These are phyloP conservation scores for Penicillium sp. DNA, from an alignment of 2,329 filamentous ascomycete species.

Conservation along the genomic window DNA sequence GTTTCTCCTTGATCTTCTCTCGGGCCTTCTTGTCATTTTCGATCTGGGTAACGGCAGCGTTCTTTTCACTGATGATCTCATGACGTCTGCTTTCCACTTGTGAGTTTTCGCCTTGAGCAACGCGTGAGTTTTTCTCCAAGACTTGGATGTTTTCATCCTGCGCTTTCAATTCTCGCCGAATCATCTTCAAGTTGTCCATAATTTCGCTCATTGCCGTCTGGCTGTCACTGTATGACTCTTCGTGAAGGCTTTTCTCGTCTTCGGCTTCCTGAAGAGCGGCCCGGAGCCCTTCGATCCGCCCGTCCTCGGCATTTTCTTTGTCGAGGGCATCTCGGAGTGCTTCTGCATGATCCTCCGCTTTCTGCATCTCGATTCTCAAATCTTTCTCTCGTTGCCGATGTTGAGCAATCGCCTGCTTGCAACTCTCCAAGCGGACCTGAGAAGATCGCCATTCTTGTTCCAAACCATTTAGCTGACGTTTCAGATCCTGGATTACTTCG, in stretches of 20 bases:
- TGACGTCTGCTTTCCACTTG: constrained; percentile 48
- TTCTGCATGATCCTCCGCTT: constrained; percentile 57
- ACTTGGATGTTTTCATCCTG: constrained; percentile 35
- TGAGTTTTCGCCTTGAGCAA: constrained; percentile 53
- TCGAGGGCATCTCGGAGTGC: constrained; percentile 63
- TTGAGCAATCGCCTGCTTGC: constrained; percentile 46
- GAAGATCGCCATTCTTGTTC: constrained; percentile 47
- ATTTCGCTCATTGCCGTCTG: constrained; percentile 42
- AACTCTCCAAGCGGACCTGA: constrained; percentile 48
- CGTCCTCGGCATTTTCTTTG: constrained; percentile 57
- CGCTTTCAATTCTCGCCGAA: constrained; percentile 33
- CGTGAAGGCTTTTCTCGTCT: constrained; percentile 41
- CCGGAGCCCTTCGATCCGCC: constrained; percentile 56
- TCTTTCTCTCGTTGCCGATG: constrained; percentile 46
- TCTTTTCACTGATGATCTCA: constrained; percentile 57
- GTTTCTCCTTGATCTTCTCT: constrained; percentile 44
- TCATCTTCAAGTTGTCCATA: constrained; percentile 35
- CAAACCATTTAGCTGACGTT: constrained; percentile 51
- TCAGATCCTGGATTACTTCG: constrained; percentile 49
- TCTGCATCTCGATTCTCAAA: constrained; percentile 55
- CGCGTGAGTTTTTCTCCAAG: constrained; percentile 46
- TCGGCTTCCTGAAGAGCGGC: constrained; percentile 55
- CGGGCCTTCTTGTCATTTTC: constrained; percentile 48
- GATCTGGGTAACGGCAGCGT: constrained; percentile 51
- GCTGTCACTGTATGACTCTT: constrained; percentile 48